A percentile compares a stretch with the other conserved stretches of the same genome.
These are phyloP conservation scores for Endotrypanum monterogeii DNA, from an alignment of 208 protist genomes.

Conservation along the genomic window DNA sequence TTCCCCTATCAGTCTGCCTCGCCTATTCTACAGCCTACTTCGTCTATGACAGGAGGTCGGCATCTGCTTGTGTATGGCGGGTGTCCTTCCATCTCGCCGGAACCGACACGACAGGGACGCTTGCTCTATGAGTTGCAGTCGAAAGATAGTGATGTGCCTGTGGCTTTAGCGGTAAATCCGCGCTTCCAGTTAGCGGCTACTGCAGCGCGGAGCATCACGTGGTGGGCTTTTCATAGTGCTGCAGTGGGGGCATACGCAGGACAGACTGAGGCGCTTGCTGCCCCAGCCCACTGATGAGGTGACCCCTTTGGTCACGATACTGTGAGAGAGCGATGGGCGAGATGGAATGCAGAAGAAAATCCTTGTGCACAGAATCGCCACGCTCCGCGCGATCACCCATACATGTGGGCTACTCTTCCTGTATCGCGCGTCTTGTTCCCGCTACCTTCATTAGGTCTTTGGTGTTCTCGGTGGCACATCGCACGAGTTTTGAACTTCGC, in stretches of 20 bases:
- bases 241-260: slow-evolving; percentile 3
- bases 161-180: slow-evolving; percentile 68
- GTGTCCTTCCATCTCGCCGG: background rate
- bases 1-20: slow-evolving; percentile 43
- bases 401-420: too few relatives aligned
- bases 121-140: slow-evolving; percentile 73
- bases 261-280: background rate
- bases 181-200: slow-evolving; percentile 64
- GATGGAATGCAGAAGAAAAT: background rate
- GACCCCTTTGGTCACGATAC: background rate
- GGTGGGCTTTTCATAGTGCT: slow-evolving; percentile 68
- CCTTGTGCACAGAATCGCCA: background rate
- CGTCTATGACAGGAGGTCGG: slow-evolving; percentile 56
- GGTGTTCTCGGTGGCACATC: too few relatives aligned
- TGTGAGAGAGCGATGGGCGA: background rate
- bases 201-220: slow-evolving; percentile 74
- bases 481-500: too few relatives aligned
- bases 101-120: slow-evolving; percentile 29
- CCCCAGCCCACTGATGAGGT: background rate
- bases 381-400: background rate
- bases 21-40: slow-evolving; percentile 58
- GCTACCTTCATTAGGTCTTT: too few relatives aligned
- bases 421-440: too few relatives aligned
- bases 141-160: slow-evolving; percentile 75
- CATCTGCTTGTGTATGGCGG: slow-evolving; percentile 80